Base-by-base conservation (phyloP, 306 rosid species). In the Acacia acuminata region DNA sequence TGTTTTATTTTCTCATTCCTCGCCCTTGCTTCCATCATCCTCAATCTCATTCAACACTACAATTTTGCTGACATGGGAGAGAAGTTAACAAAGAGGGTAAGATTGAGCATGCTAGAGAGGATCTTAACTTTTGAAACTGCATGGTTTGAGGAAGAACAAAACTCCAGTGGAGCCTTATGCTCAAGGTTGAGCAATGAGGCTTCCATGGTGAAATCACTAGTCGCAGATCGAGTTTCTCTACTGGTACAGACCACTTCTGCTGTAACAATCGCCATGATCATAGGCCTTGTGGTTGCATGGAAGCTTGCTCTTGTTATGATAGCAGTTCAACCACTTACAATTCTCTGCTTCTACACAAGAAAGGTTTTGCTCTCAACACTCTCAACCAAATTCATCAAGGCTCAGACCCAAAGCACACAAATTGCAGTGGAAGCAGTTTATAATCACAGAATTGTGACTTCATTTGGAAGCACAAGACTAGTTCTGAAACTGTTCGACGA, bases 281-380 rank as follows among this genome's bases (percentile, higher is more conserved):
- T 96, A 83, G 99, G 98, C 1, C 91, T 96, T 9, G 81, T 81
- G 4, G 94, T 96, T 76, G 99, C 99, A 0, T 96, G 97, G 99
- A 93, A 90, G 88, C 94, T 94, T 0, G 98, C 99, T 5, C 84
- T 96, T 4, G 97, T 96, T 22, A 96, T 96, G 98, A 91, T 96
- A 6, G 94, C 98, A 0, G 93, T 91, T 40, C 97, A 96, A 56
- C 98, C 99, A 24, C 92, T 96, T 15, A 51, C 97, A 47, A 92
- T 96, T 79, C 89, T 94, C 15, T 96, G 97, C 84, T 96, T 96
- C 42, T 96, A 94, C 64, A 92, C 97, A 10, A 60, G 97, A 69
- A 94, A 94, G 82, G 99, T 96, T 8, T 78, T 96, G 82, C 92
- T 96, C 24, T 92, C 99, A 1, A 88, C 89, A 69, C 88, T 91